Conservation (phyloP, 257 asterid species). For the Hygrophila difformis region DNA sequence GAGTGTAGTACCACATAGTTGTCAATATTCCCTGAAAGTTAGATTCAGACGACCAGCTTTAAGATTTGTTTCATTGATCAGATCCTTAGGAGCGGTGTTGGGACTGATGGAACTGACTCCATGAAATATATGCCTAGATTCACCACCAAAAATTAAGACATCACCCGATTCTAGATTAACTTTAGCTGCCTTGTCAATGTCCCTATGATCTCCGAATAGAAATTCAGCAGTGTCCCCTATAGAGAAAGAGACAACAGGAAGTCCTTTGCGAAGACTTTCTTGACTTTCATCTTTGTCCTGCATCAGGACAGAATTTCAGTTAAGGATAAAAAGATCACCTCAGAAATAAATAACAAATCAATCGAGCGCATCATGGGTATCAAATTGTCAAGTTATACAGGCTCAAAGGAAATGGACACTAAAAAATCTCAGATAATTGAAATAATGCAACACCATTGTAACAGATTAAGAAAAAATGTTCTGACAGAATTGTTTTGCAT, state of each 20-base stretch:
- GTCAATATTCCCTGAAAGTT: conserved; percentile 64
- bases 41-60: conserved; percentile 74
- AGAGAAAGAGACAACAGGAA: conserved; percentile 85
- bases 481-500: not conserved
- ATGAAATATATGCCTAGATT: conserved; percentile 61
- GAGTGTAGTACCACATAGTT: conserved; percentile 9
- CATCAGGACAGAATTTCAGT: conserved; percentile 2
- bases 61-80: conserved; percentile 40
- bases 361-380: not conserved
- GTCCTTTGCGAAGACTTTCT: conserved; percentile 46
- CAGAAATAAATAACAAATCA: conserved; percentile 8
- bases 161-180: conserved; percentile 64
- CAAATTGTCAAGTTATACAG: not conserved
- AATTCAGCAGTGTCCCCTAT: conserved; percentile 74
- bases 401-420: not conserved
- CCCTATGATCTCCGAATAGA: conserved; percentile 44
- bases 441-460: not conserved
- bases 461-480: not conserved
- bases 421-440: not conserved
- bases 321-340: not conserved
- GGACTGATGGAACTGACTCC: conserved; percentile 49
- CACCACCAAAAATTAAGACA: conserved; percentile 71
- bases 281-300: conserved; percentile 77
- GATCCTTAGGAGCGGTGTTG: conserved; percentile 40
- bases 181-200: conserved; percentile 34